Conservation (phyloP, 2,329 filamentous ascomycete genomes). For the Cordyceps cicadae region DNA sequence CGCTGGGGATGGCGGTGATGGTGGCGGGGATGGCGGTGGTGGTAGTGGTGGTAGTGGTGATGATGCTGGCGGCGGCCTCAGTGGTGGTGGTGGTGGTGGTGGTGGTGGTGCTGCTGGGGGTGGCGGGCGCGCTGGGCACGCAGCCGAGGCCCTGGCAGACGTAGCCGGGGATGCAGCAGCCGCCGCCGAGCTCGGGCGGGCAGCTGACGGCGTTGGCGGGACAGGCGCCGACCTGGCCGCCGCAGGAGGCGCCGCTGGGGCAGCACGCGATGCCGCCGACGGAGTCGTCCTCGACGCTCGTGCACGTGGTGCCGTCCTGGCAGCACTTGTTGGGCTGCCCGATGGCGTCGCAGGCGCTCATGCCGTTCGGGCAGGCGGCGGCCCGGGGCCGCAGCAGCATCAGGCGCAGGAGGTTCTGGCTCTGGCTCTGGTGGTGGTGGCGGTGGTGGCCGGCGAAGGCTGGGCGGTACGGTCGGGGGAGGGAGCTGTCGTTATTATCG, state of each 20-base stretch:
- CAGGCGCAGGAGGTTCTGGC: slow-evolving; percentile 23
- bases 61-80: slow-evolving; percentile 19
- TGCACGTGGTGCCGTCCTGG: slow-evolving; percentile 55
- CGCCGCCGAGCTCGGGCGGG: slow-evolving; percentile 56
- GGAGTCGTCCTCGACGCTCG: slow-evolving; percentile 51
- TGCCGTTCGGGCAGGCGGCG: slow-evolving; percentile 58
- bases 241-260: slow-evolving; percentile 55
- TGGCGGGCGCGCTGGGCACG: slow-evolving; percentile 26
- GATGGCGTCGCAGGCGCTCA: slow-evolving; percentile 55
- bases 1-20: slow-evolving; percentile 16
- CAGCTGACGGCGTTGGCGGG: slow-evolving; percentile 56
- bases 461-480: slow-evolving; percentile 31
- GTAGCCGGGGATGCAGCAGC: slow-evolving; percentile 68
- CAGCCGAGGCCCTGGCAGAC: slow-evolving; percentile 63
- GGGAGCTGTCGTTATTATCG: slow-evolving; percentile 12
- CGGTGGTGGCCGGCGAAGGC: slow-evolving; percentile 42
- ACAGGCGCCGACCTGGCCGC: slow-evolving; percentile 55
- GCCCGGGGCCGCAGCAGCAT: slow-evolving; percentile 41
- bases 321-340: slow-evolving; percentile 67
- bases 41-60: slow-evolving; percentile 6
- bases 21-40: too few relatives aligned
- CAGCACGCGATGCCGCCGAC: slow-evolving; percentile 69
- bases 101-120: slow-evolving; percentile 16
- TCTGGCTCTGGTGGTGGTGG: too few relatives aligned
- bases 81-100: too few relatives aligned